phyloP scores from a whole-genome alignment of 129 eudicot species.

The Pseudognaphalium luteoalbum region DNA sequence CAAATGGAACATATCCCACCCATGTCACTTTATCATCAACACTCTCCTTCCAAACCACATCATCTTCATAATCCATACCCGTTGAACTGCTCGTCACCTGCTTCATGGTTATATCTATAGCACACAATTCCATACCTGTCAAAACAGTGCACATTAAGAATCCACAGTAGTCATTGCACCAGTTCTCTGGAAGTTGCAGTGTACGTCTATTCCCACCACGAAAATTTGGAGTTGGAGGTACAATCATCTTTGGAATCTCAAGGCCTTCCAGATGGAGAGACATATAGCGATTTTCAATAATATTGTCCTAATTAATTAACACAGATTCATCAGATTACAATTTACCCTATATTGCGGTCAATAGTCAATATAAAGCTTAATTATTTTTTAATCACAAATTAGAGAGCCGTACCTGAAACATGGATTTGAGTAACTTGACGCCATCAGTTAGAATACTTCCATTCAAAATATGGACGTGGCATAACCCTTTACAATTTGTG shows the following conservation, averaged over 20 bases:
- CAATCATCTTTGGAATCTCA: background rate
- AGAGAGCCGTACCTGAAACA: conserved; percentile 10
- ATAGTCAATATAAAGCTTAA: background rate
- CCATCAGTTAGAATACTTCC: background rate
- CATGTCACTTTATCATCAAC: background rate
- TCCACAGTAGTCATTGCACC: background rate
- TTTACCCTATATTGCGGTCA: background rate
- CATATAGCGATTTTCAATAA: background rate
- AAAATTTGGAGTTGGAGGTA: background rate
- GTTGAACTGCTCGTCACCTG: background rate
- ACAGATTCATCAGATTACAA: background rate
- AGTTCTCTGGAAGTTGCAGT: background rate
- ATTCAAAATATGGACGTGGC: background rate
- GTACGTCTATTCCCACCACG: background rate
- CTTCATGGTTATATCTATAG: background rate
- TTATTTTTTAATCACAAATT: background rate
- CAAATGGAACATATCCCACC: conserved; percentile 6
- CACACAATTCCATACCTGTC: background rate
- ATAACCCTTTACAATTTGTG: background rate
- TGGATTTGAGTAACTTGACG: background rate
- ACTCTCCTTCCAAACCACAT: background rate
- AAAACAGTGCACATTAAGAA: background rate
- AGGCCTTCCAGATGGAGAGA: background rate
- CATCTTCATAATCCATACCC: background rate
- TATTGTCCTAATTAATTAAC: background rate